phyloP scores from a whole-genome alignment of 805 yeast genomes.

The Cyberlindnera petersonii region DNA sequence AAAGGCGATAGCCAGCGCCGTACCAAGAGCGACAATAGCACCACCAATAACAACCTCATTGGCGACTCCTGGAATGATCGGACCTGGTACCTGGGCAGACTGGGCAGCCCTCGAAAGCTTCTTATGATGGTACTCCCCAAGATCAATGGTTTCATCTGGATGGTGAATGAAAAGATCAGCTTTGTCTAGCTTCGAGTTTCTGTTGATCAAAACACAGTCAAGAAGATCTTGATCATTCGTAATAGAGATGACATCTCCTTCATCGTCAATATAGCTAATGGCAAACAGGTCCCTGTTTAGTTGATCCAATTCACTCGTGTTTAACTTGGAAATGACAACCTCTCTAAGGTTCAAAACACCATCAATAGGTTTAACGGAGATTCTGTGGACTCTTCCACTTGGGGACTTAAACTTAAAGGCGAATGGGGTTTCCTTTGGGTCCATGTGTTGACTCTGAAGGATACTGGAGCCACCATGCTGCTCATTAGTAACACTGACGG shows the following conservation, averaged over 20 bases:
- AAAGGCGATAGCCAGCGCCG: conserved; percentile 53
- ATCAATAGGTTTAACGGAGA: conserved; percentile 52
- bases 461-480: conserved; percentile 9
- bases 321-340: conserved; percentile 36
- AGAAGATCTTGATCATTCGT: conserved; percentile 68
- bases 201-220: conserved; percentile 65
- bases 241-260: conserved; percentile 74
- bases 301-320: conserved; percentile 32
- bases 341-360: conserved; percentile 49
- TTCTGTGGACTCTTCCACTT: conserved; percentile 62
- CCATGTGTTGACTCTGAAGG: conserved; percentile 9
- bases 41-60: conserved; percentile 64
- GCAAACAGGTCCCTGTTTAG: conserved; percentile 46
- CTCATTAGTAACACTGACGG: conserved; percentile 33
- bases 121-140: conserved; percentile 23
- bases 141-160: conserved; percentile 44
- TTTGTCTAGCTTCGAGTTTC: conserved; percentile 46
- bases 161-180: conserved; percentile 74
- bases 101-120: conserved; percentile 9
- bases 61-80: conserved; percentile 49
- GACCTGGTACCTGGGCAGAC: conserved; percentile 6
- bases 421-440: conserved; percentile 32
- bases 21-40: conserved; percentile 55
- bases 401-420: conserved; percentile 80
- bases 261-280: conserved; percentile 78